Evolutionary conservation across 75 land plant species (phyloP), one percentile per base, ranked within the genome.

Genomic region (Cunninghamia lanceolata): DNA sequence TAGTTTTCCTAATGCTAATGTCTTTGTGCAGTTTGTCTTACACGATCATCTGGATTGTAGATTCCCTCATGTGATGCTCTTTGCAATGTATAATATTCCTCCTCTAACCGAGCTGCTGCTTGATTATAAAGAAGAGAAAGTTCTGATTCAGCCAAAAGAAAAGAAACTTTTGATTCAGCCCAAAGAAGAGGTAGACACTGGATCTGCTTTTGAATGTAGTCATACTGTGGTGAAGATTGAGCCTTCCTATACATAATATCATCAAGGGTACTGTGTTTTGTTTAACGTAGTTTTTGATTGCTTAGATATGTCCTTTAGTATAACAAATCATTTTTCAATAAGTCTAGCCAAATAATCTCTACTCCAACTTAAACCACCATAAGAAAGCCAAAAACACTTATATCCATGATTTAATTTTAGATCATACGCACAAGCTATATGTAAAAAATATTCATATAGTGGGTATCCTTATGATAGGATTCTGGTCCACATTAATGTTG

Each of bases 41-140:
- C 84, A 83, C 84, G 94, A 91, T 21, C 92, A 89, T 53, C 75
- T 85, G 66, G 89, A 88, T 82, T 85, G 88, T 32, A 39, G 73
- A 56, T 85, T 82, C 83, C 91, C 94, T 36, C 96, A 92, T 89
- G 84, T 96, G 71, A 93, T 88, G 89, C 90, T 96, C 76, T 92
- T 89, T 89, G 93, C 98, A 32, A 84, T 88, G 39, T 89, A 89
- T 42, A 93, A 95, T 70, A 96, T 96, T 84, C 95, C 94, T 68
- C 96, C 98, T 13, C 85, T 94, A 91, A 90, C 90, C 56, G 98
- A 96, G 86, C 84, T 96, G 81, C 88, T 93, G 32, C 92, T 91
- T 88, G 95, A 93, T 86, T 96, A 95, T 90, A 95, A 94, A 35
- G 32, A 84, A 2, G 45, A 40, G n/a, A 40, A 36, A 80, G 30